Base-by-base conservation (phyloP, 192 early-diverging fungal species). In the Coemansia reversa region DNA sequence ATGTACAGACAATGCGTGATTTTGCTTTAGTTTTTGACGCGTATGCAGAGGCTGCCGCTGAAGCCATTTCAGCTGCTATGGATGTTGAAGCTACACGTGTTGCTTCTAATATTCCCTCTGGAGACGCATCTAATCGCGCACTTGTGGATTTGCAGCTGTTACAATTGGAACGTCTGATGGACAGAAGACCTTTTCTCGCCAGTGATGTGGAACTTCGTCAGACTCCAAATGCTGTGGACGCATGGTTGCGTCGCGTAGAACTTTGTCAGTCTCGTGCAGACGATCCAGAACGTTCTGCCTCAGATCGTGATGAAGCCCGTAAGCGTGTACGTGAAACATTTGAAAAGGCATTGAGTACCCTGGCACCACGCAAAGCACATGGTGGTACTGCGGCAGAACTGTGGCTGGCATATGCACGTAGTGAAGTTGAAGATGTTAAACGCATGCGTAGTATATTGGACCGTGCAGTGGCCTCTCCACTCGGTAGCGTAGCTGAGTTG, bases 11-110 rank as follows among this genome's bases (percentile, higher is more conserved):
- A 0, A 91, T 97, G 35, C 85, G 90, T 9, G 96, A 97, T 70
- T 99, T 99, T 63, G 89, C 94, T 0, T 85, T 91, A 63, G 89
- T 99, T 63, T 99, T 99, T 84, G 95, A 99, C 65, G 90, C 95
- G 1, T 99, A 97, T 69, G 92, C 93, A 11, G 88, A 95, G 55
- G 90, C 96, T 61, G 93, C 94, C 62, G 94, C 97, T 69, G 78
- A 82, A 14, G 83, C 91, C 33, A 87, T 97, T 29, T 76, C 86
- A 7, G 78, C 82, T 9, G 87, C 85, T 23, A 90, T 97, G 89
- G 89, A 90, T 64, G 72, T 73, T 16, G 81, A 89, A 23, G 87
- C 85, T 0, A 78, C 81, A 49, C 67, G 79, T 2, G 87, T 76
- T 19, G 83, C 70, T 6, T 33, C 33, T 5, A 70, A 63, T 6